A percentile compares a stretch with the other conserved stretches of the same genome.
phyloP scores from a whole-genome alignment of 805 yeast genomes.

The Starmera caribaea region DNA sequence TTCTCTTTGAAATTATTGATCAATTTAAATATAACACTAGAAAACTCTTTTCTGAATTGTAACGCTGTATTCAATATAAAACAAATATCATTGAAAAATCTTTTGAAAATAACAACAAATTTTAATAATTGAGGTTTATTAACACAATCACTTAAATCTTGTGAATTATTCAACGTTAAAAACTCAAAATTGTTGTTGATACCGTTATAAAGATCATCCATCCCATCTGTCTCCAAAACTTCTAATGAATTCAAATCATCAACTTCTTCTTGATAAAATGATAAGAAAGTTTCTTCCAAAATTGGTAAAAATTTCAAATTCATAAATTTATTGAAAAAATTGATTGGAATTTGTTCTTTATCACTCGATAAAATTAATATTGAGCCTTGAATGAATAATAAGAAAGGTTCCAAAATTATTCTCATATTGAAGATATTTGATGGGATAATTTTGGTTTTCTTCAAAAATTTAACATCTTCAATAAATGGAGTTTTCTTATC shows the following conservation, averaged over 20 bases:
- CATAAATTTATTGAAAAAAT: slow-evolving; percentile 60
- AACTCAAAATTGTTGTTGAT: background rate
- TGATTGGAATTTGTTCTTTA: slow-evolving; percentile 22
- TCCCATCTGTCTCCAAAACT: slow-evolving; percentile 12
- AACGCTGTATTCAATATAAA: slow-evolving; percentile 16
- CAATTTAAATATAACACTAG: slow-evolving; percentile 13
- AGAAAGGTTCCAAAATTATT: slow-evolving; percentile 61
- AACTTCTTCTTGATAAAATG: slow-evolving; percentile 40
- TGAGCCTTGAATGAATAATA: slow-evolving; percentile 57
- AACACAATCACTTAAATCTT: background rate
- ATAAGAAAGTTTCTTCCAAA: slow-evolving; percentile 44
- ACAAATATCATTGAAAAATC: slow-evolving; percentile 11
- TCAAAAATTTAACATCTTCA: slow-evolving; percentile 47
- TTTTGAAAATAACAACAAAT: slow-evolving; percentile 14
- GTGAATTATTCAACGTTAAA: background rate
- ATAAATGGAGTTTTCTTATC: slow-evolving; percentile 39
- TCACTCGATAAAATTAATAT: slow-evolving; percentile 28
- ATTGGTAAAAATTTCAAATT: slow-evolving; percentile 51
- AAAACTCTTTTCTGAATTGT: slow-evolving; percentile 18
- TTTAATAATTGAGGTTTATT: slow-evolving; percentile 5
- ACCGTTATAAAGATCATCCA: too few relatives aligned
- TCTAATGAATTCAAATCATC: slow-evolving; percentile 29
- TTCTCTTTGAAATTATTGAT: slow-evolving; percentile 14
- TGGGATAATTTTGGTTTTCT: slow-evolving; percentile 56
- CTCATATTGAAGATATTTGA: slow-evolving; percentile 75